A percentile compares a stretch with the other conserved stretches of the same genome.
These are phyloP conservation scores for Globisporangium echinulatum DNA, from an alignment of 352 stramenopile species.

Conservation along the genomic window DNA sequence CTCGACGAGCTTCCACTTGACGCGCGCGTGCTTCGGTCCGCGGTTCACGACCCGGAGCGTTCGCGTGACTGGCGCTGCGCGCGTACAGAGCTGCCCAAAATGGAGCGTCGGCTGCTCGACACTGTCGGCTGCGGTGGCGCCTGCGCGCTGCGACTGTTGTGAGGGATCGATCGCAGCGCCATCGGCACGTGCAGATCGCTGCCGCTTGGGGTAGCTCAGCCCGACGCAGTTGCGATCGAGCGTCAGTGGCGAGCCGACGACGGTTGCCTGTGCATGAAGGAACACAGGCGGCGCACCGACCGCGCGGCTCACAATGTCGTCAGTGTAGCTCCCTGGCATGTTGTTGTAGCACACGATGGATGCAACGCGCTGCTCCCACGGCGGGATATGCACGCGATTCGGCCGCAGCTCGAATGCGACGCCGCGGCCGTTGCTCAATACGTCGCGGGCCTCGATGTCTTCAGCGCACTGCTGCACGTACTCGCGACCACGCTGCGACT, in stretches of 20 bases:
- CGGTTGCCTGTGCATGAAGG: constrained; percentile 41
- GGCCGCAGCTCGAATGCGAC: constrained; percentile 43
- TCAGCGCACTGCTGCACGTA: constrained; percentile 40
- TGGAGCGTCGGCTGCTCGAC: constrained; percentile 27
- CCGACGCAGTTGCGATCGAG: constrained; percentile 67
- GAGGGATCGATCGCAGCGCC: too few relatives aligned
- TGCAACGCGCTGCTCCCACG: constrained; percentile 56
- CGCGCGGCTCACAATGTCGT: constrained; percentile 57
- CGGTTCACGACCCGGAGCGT: constrained; percentile 66
- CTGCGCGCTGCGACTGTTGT: background rate
- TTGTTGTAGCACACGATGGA: constrained; percentile 69
- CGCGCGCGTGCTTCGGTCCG: constrained; percentile 39
- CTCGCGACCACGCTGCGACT: constrained; percentile 39
- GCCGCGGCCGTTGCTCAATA: constrained; percentile 44
- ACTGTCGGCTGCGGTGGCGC: background rate
- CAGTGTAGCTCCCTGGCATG: constrained; percentile 58
- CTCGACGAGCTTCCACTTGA: constrained; percentile 58
- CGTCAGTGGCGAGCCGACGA: constrained; percentile 50
- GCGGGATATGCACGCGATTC: constrained; percentile 25
- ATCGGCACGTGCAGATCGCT: background rate
- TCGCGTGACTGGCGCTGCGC: constrained; percentile 29
- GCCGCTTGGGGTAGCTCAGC: constrained; percentile 25
- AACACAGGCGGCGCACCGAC: constrained; percentile 45
- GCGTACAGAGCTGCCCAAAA: constrained; percentile 44
- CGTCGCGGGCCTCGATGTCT: constrained; percentile 33